Evolutionary conservation across 164 flowering plant species (phyloP), one percentile per base, ranked within the genome.

Genomic region (Magnolia changhungtana): DNA sequence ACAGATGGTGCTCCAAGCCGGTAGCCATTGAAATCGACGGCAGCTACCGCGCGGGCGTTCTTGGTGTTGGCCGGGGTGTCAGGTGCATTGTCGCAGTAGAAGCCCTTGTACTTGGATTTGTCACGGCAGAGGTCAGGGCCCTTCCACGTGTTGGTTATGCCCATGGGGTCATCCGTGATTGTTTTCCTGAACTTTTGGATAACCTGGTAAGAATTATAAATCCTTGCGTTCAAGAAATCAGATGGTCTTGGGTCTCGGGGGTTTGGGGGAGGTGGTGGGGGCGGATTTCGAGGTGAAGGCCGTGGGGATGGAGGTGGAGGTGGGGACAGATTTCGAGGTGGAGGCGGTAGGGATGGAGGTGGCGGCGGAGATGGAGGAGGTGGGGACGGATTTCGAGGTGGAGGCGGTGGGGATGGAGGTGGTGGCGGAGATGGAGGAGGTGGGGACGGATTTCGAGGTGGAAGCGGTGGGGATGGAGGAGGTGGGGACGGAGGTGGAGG

Each of bases 51-150:
- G 2, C 13, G 77, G 21, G 73, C 86, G 1, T 83, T 45, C 0
- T 2, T 0, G 72, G 83, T 82, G 76, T 87, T 85, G 0, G 90
- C 91, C 1, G 89, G 86, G 72, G 83, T 83, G 76, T 87, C 86
- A 0, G 91, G 95, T 3, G 89, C 86, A 61, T 27, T 37, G 24
- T 81, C 87, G 67, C 92, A 91, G 83, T 21, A 84, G 83, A 87
- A 88, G 71, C 95, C 95, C 27, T 16, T 83, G 90, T 89, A 89
- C 0, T 23, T 69, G 74, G 37, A 65, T 11, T 55, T 55, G 61
- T 8, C 16, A 16, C 61, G 61, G 82, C 95, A 89, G 8, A 89
- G 69, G 74, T 91, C 83, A 0, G 86, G 4, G 8, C 95, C 95
- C 0, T 74, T 76, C 95, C 95, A 91, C 0, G 89, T 84, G 1